These are phyloP conservation scores for Starmera amethionina DNA, from an alignment of 805 yeast genomes.

Conservation along the genomic window DNA sequence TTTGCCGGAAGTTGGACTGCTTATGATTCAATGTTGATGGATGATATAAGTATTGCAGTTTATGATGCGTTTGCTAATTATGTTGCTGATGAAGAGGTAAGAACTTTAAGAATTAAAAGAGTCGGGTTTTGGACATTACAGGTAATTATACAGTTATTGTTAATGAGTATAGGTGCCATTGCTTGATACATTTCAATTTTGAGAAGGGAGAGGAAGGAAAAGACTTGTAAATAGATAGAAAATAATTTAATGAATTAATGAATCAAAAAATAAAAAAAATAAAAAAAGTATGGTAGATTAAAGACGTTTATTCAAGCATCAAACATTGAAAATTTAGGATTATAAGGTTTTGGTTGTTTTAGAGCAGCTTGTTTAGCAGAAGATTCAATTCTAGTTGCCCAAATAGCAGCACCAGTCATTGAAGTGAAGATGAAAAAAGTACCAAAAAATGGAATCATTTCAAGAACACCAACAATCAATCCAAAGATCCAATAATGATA, in stretches of 20 bases:
- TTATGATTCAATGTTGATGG: conserved; percentile 85
- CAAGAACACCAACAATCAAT: conserved; percentile 37
- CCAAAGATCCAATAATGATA: conserved; percentile 44
- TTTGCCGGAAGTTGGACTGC: conserved; percentile 96
- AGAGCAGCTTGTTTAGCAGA: no score
- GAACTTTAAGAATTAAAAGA: conserved; percentile 62
- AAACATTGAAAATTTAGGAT: no score
- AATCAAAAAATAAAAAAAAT: not conserved
- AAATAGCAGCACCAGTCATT: conserved; percentile 52
- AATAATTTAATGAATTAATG: not conserved
- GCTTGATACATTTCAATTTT: conserved; percentile 23
- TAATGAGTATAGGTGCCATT: conserved; percentile 75
- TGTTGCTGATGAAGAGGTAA: conserved; percentile 77
- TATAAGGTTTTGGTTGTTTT: no score
- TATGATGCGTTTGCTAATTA: conserved; percentile 86
- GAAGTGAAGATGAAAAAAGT: conserved; percentile 48
- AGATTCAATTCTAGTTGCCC: conserved; percentile 39
- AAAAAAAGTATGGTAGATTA: no score
- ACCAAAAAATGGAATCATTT: conserved; percentile 43
- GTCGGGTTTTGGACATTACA: conserved; percentile 94
- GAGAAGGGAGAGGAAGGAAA: not conserved
- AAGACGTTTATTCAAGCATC: no score
- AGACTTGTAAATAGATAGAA: not conserved
- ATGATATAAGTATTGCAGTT: conserved; percentile 80
- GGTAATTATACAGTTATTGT: conserved; percentile 65